phyloP scores from a whole-genome alignment of 805 yeast species.

The Naumovozyma baii region DNA sequence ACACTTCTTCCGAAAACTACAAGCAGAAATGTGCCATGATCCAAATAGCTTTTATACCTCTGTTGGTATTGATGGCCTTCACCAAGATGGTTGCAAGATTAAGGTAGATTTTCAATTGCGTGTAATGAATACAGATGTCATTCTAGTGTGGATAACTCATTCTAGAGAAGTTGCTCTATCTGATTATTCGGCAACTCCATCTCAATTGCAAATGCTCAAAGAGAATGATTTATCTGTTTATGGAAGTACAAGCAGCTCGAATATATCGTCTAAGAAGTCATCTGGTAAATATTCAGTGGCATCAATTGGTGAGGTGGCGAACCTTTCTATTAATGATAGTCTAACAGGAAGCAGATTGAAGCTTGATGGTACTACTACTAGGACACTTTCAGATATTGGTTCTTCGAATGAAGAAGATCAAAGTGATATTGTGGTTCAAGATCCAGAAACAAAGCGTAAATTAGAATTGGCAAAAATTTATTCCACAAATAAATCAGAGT shows the following conservation, averaged over 20 bases:
- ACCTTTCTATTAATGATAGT: not conserved
- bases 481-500: constrained; percentile 25
- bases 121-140: constrained; percentile 47
- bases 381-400: not conserved
- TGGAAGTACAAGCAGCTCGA: constrained; percentile 22
- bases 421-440: constrained; percentile 2
- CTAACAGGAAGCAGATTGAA: not conserved
- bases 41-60: constrained; percentile 51
- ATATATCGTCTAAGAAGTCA: constrained; percentile 21
- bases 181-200: constrained; percentile 31
- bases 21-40: constrained; percentile 36
- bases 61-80: constrained; percentile 58
- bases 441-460: constrained; percentile 18
- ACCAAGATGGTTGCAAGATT: constrained; percentile 56
- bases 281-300: constrained; percentile 16
- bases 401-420: constrained; percentile 7
- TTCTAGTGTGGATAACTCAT: constrained; percentile 79
- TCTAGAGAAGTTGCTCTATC: constrained; percentile 41
- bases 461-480: constrained; percentile 24
- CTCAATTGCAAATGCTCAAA: constrained; percentile 33
- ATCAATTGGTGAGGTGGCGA: constrained; percentile 10
- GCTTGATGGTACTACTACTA: not conserved
- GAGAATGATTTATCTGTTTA: constrained; percentile 29
- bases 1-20: constrained; percentile 71
- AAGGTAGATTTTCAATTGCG: constrained; percentile 75